phyloP scores from a whole-genome alignment of 2,329 filamentous ascomycete genomes.

The Ophiosphaerella narmari region DNA sequence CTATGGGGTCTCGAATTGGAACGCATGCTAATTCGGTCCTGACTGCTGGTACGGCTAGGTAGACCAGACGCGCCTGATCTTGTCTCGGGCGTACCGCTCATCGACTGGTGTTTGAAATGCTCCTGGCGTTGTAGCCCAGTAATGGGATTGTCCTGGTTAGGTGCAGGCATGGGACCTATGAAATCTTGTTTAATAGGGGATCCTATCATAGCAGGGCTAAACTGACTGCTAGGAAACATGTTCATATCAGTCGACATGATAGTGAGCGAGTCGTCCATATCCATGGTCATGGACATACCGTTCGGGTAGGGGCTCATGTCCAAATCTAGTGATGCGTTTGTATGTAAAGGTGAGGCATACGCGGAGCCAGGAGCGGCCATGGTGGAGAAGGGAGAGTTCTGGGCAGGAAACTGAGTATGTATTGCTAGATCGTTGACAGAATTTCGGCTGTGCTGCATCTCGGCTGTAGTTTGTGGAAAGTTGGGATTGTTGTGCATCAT shows the following conservation, averaged over 20 bases:
- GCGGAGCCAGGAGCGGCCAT: slow-evolving; percentile 47
- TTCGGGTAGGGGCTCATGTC: slow-evolving; percentile 51
- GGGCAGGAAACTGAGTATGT: slow-evolving; percentile 47
- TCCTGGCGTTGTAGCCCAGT: slow-evolving; percentile 33
- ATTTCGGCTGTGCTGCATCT: slow-evolving; percentile 28
- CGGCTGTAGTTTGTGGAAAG: slow-evolving; percentile 27
- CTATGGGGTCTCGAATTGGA: slow-evolving; percentile 30
- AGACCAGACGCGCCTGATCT: slow-evolving; percentile 27
- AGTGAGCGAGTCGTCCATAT: slow-evolving; percentile 46
- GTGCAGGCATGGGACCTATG: slow-evolving; percentile 35
- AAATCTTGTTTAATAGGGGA: slow-evolving; percentile 49
- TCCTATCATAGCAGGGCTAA: slow-evolving; percentile 44
- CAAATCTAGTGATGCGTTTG: slow-evolving; percentile 47
- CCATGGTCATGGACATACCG: slow-evolving; percentile 50
- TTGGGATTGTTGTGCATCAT: slow-evolving; percentile 40
- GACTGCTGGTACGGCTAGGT: slow-evolving; percentile 33
- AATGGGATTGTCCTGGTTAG: slow-evolving; percentile 33
- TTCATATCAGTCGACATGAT: slow-evolving; percentile 45
- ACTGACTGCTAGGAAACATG: slow-evolving; percentile 49
- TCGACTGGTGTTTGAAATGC: slow-evolving; percentile 28
- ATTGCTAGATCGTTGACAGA: slow-evolving; percentile 44
- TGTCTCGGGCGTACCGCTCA: slow-evolving; percentile 36
- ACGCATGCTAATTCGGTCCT: slow-evolving; percentile 30
- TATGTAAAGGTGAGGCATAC: slow-evolving; percentile 52
- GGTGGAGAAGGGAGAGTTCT: slow-evolving; percentile 40